Evolutionary conservation across 1,284 basidiomycete species (phyloP).

Genomic region (Lignosus rhinocerotis): DNA sequence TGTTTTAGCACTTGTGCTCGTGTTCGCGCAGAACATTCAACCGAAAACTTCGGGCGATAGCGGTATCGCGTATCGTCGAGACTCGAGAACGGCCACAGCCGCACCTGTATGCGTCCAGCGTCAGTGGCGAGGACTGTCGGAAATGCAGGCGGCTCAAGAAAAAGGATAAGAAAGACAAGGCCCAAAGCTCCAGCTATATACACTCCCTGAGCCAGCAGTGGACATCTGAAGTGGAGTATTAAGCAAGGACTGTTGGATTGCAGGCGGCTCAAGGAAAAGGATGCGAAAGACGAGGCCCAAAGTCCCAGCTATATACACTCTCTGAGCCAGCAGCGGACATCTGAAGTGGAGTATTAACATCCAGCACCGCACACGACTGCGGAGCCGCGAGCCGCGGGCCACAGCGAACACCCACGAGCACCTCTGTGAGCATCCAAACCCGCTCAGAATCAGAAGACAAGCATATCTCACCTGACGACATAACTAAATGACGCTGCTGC

Average conservation of each 20-base stretch:
- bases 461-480: constrained; percentile 3
- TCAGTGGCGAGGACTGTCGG: too few relatives aligned
- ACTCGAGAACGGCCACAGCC: not conserved
- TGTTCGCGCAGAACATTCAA: not conserved
- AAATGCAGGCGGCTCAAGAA: too few relatives aligned
- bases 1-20: not conserved
- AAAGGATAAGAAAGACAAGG: too few relatives aligned
- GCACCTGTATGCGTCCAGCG: too few relatives aligned
- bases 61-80: constrained; percentile 13
- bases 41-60: constrained; percentile 18
- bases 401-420: too few relatives aligned
- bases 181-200: too few relatives aligned
- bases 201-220: not conserved
- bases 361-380: not conserved
- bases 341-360: not conserved
- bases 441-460: not conserved
- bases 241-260: too few relatives aligned
- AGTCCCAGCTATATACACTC: too few relatives aligned
- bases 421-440: not conserved
- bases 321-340: not conserved
- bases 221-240: not conserved
- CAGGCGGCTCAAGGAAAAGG: too few relatives aligned
- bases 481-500: not conserved
- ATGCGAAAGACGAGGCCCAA: too few relatives aligned
- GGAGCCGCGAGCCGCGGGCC: too few relatives aligned